These are phyloP conservation scores for Capsicum pubescens DNA, from an alignment of 257 asterid species.

Conservation along the genomic window DNA sequence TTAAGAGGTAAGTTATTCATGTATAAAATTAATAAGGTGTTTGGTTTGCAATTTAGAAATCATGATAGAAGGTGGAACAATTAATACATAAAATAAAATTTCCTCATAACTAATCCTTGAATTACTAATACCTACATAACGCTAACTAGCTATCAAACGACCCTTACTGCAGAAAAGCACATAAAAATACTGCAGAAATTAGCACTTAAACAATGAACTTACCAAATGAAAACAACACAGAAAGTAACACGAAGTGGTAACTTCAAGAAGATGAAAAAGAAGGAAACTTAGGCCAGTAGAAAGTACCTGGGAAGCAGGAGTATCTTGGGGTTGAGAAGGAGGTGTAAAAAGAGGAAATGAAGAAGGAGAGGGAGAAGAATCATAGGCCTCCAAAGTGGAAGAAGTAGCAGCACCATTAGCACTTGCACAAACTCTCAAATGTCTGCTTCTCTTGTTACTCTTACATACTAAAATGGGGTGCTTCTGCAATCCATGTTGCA, in stretches of 20 bases:
- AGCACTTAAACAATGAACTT: neutral
- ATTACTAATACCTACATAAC: no score
- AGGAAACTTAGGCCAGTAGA: neutral
- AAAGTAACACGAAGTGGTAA: neutral
- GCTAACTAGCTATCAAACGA: no score
- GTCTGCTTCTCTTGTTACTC: conserved; percentile 41
- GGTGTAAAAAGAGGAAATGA: conserved; percentile 63
- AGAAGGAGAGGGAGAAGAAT: conserved; percentile 49
- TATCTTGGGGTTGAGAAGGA: conserved; percentile 46
- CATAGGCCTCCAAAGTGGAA: conserved; percentile 27
- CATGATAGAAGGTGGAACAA: no score
- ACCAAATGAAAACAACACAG: conserved; percentile 5
- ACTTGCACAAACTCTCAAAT: conserved; percentile 37
- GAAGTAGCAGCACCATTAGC: conserved; percentile 42
- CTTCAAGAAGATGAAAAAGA: conserved; percentile 21
- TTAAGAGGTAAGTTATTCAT: no score
- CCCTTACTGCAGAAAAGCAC: neutral
- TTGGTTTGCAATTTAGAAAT: no score
- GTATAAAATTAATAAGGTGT: no score
- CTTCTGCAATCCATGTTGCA: conserved; percentile 31
- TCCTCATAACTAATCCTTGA: no score
- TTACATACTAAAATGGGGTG: conserved; percentile 36
- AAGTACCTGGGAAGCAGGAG: conserved; percentile 77
- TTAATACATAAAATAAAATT: no score
- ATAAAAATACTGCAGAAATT: neutral